Conservation (phyloP, 2,329 filamentous ascomycete species). For the Raffaelea arxii region DNA sequence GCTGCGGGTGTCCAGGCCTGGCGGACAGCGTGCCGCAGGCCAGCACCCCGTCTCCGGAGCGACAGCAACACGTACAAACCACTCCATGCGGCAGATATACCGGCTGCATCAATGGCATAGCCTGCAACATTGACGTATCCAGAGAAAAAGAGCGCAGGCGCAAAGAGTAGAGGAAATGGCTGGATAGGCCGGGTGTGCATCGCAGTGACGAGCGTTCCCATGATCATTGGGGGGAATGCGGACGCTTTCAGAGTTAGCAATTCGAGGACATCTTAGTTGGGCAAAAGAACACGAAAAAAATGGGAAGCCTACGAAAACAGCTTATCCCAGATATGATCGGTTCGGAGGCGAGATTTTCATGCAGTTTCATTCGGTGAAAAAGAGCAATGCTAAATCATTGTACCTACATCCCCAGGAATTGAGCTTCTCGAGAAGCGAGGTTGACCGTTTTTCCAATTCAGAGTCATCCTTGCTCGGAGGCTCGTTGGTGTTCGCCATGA, state of each 20-base stretch:
- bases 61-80: slow-evolving; percentile 48
- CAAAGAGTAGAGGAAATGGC: slow-evolving; percentile 37
- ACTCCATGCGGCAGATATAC: slow-evolving; percentile 45
- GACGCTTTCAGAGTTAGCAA: no score
- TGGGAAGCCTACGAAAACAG: neutral
- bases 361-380: no score
- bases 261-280: no score
- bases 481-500: slow-evolving; percentile 1
- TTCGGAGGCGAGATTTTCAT: neutral
- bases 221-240: slow-evolving; percentile 42
- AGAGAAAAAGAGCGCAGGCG: slow-evolving; percentile 44
- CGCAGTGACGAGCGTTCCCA: slow-evolving; percentile 46
- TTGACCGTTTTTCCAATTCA: slow-evolving; percentile 1
- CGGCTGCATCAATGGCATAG: slow-evolving; percentile 46
- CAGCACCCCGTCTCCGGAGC: slow-evolving; percentile 22
- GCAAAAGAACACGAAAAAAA: neutral
- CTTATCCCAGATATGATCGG: no score
- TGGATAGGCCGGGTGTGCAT: slow-evolving; percentile 47
- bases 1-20: slow-evolving; percentile 16
- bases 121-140: slow-evolving; percentile 52
- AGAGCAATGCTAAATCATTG: no score
- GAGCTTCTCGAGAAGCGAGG: slow-evolving; percentile 11
- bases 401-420: slow-evolving; percentile 18
- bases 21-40: slow-evolving; percentile 11
- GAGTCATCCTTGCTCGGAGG: neutral